These are phyloP conservation scores for Picocystis salinarum DNA, from an alignment of 139 green algal genomes.

Conservation along the genomic window DNA sequence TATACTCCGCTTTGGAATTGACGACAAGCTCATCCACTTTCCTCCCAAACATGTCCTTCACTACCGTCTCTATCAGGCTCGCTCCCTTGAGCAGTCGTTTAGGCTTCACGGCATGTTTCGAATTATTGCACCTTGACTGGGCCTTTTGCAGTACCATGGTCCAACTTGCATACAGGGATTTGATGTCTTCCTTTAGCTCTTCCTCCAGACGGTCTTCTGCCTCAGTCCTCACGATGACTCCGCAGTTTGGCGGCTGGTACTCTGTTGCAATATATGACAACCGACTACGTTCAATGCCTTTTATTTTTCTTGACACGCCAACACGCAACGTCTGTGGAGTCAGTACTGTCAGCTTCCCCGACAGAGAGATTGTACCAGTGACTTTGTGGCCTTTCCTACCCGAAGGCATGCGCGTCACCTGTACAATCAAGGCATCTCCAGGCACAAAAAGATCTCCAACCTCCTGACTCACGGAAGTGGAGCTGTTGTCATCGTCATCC, in stretches of 20 bases:
- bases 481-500: too few relatives aligned
- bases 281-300: slow-evolving; percentile 2
- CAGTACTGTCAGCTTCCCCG: slow-evolving; percentile 7
- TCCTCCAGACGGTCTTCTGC: background rate
- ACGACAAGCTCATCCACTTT: background rate
- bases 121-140: too few relatives aligned
- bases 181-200: slow-evolving; percentile 3
- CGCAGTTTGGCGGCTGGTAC: slow-evolving; percentile 1
- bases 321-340: background rate
- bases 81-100: background rate
- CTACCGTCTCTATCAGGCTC: background rate
- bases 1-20: too few relatives aligned
- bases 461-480: too few relatives aligned
- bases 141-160: background rate
- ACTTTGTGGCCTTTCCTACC: slow-evolving; percentile 9
- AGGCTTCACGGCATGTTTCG: background rate
- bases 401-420: slow-evolving; percentile 13
- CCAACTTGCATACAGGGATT: background rate
- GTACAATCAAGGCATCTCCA: too few relatives aligned
- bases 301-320: background rate
- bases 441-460: too few relatives aligned
- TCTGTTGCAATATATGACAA: background rate
- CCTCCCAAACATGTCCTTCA: background rate
- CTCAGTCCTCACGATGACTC: slow-evolving; percentile 6
- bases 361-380: background rate